A percentile compares a stretch with the other conserved stretches of the same genome.
Conservation (phyloP, 1,284 basidiomycete species). For the Rhizoctonia solani region DNA sequence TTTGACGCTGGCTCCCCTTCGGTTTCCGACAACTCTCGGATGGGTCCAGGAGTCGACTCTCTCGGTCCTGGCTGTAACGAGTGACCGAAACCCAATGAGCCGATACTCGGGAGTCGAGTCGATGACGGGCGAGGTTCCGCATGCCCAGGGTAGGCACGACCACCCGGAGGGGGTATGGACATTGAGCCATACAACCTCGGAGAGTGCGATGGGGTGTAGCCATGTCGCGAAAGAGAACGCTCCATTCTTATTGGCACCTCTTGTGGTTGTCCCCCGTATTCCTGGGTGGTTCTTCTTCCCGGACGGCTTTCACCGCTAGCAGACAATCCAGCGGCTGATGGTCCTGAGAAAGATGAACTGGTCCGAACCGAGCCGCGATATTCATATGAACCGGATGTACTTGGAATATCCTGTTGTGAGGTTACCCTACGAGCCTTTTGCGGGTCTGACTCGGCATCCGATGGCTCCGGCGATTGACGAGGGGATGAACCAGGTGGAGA, state of each 20-base stretch:
- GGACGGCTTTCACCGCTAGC: background rate
- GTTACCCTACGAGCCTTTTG: background rate
- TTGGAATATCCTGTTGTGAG: conserved; percentile 10
- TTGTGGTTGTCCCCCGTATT: background rate
- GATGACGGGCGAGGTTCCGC: conserved; percentile 7
- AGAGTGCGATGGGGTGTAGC: background rate
- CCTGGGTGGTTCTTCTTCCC: background rate
- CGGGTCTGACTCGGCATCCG: conserved; percentile 5
- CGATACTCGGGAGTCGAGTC: conserved; percentile 16
- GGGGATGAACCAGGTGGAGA: conserved; percentile 13
- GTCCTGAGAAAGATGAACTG: conserved; percentile 9
- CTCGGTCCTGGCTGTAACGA: background rate
- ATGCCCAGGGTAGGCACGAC: conserved; percentile 4
- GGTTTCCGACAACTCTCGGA: background rate
- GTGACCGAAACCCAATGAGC: conserved; percentile 10
- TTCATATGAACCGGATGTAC: conserved; percentile 7
- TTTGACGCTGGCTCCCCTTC: conserved; percentile 23
- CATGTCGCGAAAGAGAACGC: conserved; percentile 9
- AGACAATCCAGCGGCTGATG: background rate
- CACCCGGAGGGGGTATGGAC: background rate
- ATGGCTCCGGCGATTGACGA: conserved; percentile 5
- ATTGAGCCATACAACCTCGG: conserved; percentile 3
- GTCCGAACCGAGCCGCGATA: conserved; percentile 5
- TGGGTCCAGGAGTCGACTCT: conserved; percentile 15
- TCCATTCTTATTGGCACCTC: background rate